Base-by-base conservation (phyloP, 2,329 filamentous ascomycete genomes). In the Fusarium sp. region DNA sequence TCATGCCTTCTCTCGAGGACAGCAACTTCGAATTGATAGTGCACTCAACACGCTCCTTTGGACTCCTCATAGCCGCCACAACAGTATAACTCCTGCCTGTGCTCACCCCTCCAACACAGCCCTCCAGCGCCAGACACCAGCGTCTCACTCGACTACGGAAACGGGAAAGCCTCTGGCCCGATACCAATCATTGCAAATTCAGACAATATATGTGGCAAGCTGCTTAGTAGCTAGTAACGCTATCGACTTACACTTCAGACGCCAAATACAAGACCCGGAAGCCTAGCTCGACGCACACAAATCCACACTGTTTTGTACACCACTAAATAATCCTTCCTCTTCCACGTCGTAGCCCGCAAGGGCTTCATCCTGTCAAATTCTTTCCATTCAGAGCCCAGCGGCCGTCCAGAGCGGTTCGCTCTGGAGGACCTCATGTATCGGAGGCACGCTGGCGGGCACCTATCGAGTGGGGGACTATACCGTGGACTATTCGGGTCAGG, bases 401-500 rank as follows among this genome's bases (percentile, higher is more conserved):
- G 85, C 86, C 89, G 89, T 89, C 88, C 88, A 89, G 89, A 88
- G 90, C 89, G 89, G 84, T 82, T 86, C 86, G 89, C 89, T 92
- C 90, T 92, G 89, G 90, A 89, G 88, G 88, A 86, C 88, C 88
- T 88, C 86, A 91, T 91, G 89, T 82, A 87, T 87, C 82, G 87
- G 84, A 85, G 88, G 83, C 87, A 91, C 88, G 84, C 88, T 92
- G 88, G 89, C 89, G 86, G 86, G 88, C 86, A 89, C 90, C 82
- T 93, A 92, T 85, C 88, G 89, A 86, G 85, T 88, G 82, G 86
- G 85, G 80, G 88, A 90, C 84, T 91, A 91, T 85, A 88, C 91
- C 87, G 89, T 92, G 86, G 88, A 91, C 80, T 92, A 92, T 84
- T 86, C 89, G 82, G 84, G 88, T 79, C 90, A 91, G 83, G 87